Base-by-base conservation (phyloP, 2,329 filamentous ascomycete species). In the Zopfia rhizophila region DNA sequence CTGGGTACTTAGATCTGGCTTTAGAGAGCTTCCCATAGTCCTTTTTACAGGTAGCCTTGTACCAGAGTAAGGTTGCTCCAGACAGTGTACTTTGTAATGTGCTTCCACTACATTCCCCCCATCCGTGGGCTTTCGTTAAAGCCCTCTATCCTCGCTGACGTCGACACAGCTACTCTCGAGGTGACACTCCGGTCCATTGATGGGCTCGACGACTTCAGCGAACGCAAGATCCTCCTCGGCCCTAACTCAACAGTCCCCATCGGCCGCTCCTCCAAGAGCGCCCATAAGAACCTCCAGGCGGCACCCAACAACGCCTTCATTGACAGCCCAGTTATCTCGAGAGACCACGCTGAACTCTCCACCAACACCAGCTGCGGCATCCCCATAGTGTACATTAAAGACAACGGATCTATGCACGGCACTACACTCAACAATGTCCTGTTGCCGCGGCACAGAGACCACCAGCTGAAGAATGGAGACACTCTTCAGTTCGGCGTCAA, bases 251-350 rank as follows among this genome's bases (percentile, higher is more conserved):
- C 53, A 7, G 55, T 75, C 21, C 57, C 57, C 16, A 69, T 79
- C 52, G 75, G 75, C 23, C 75, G 76, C 17, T 67, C 75, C 1
- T 79, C 76, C 8, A 70, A 61, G 40, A 73, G 68, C 41, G 51
- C 61, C 5, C 32, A 55, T 55, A 75, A 75, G 60, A 78, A 70
- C 28, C 69, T 75, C 28, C 62, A 69, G 40, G 65, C 76, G 56
- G 63, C 70, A 49, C 25, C 57, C 4, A 68, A 80, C 55, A 91
- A 90, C 66, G 83, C 78, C 12, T 89, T 79, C 78, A 87, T 90
- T 47, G 82, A 89, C 54, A 87, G 83, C 45, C 83, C 87, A 0
- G 87, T 90, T 24, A 87, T 91, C 77, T 90, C 87, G 17, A 78
- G 88, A 31, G 66, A 82, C 8, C 88, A 91, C 69, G 88, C 87